Base-by-base conservation (phyloP, 176 grass and related monocot species). In the Typha latifolia region DNA sequence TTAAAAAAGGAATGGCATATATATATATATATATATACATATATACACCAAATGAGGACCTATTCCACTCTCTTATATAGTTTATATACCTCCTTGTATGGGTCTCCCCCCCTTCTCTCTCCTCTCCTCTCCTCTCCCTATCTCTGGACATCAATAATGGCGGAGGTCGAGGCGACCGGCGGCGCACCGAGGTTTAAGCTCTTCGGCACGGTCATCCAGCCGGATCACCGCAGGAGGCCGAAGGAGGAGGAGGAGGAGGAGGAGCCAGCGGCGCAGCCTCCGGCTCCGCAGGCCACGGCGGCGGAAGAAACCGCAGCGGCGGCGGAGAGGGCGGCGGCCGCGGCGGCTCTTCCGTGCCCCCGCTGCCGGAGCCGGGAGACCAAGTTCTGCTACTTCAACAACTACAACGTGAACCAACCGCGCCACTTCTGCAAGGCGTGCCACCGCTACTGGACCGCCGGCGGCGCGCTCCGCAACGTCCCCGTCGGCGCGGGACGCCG, bases 311-410 rank as follows among this genome's bases (percentile, higher is more conserved):
- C 23, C 61, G 24, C 19, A 22, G 18, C 14, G 14, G 67, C 12
- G 2, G 34, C 3, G 29, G 55, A 18, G 32, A 55, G 69, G 74
- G 50, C n/a, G 23, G 66, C 19, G 14, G 81, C 37, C 10, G 75
- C 26, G 65, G 82, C 66, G 3, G 66, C 67, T 76, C 70, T 93
- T 66, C 85, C 86, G 4, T 99, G 94, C 59, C 94, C 89, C 47
- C 19, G 94, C 71, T 93, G 94, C 68, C 86, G 77, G 73, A 99
- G 94, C 89, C 76, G 80, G 83, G 94, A 93, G 64, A 99, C 94
- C 70, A 99, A 99, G 86, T 99, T 99, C 79, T 99, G 94, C 84
- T 99, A 99, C 86, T 99, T 93, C 86, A 99, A 93, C 76, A 99
- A 99, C 94, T 93, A 99, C 86, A 99, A 99, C 94, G 94, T 99